A percentile compares a stretch with the other conserved stretches of the same genome.
Conservation (phyloP, 2,329 filamentous ascomycete genomes). For the Paraphoma sp. region DNA sequence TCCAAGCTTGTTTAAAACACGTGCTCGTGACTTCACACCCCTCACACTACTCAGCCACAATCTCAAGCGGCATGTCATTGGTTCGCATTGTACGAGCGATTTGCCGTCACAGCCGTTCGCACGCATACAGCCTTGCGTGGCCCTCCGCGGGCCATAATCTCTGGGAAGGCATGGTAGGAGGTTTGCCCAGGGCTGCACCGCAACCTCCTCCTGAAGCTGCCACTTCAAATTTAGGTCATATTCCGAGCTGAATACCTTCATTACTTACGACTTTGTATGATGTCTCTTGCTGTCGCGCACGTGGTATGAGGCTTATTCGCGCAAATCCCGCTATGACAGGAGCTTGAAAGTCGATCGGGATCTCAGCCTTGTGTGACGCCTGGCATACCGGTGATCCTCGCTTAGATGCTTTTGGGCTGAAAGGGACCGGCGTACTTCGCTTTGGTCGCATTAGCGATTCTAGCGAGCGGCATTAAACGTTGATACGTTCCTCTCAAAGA, state of each 20-base stretch:
- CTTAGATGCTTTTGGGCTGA: background rate
- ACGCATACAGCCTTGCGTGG: slow-evolving; percentile 20
- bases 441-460: slow-evolving; percentile 36
- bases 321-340: too few species aligned
- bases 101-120: background rate
- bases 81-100: background rate
- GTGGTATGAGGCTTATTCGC: too few species aligned
- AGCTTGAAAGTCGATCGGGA: background rate
- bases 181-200: too few species aligned
- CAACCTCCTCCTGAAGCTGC: too few species aligned
- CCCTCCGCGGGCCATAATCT: background rate
- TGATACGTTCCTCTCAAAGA: background rate
- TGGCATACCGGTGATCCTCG: slow-evolving; percentile 3
- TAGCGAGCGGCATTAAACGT: background rate
- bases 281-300: too few species aligned
- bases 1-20: background rate
- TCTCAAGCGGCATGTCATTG: background rate
- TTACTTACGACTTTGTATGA: too few species aligned
- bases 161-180: too few species aligned
- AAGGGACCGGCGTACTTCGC: slow-evolving; percentile 14
- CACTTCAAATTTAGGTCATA: too few species aligned
- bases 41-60: background rate
- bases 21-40: background rate
- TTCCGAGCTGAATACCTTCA: too few species aligned
- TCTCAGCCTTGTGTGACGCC: slow-evolving; percentile 25